These are phyloP conservation scores for Candida nitratophila DNA, from an alignment of 805 yeast genomes.

Conservation along the genomic window DNA sequence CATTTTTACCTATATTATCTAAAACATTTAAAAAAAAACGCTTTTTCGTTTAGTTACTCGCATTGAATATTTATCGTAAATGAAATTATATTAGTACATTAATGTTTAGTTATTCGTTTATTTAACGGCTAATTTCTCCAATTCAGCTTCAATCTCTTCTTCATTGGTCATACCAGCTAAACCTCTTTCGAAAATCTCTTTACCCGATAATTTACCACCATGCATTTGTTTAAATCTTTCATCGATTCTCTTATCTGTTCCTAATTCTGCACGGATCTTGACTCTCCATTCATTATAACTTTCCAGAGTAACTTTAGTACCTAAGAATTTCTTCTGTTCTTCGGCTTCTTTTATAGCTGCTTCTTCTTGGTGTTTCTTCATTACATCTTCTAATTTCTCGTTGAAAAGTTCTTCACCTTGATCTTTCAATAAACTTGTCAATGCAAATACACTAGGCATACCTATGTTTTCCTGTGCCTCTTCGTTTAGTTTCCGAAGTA, in stretches of 20 bases:
- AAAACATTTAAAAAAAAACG: too few species aligned
- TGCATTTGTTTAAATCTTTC: slow-evolving; percentile 52
- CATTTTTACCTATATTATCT: too few species aligned
- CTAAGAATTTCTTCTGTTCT: slow-evolving; percentile 85
- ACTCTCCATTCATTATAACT: slow-evolving; percentile 68
- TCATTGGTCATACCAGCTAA: slow-evolving; percentile 64
- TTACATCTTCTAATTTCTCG: slow-evolving; percentile 45
- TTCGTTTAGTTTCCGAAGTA: slow-evolving; percentile 35
- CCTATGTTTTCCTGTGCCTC: slow-evolving; percentile 80
- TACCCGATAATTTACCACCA: slow-evolving; percentile 76
- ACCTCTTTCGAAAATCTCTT: slow-evolving; percentile 85
- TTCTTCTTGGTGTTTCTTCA: slow-evolving; percentile 34
- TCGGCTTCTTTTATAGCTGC: slow-evolving; percentile 61
- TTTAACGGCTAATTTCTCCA: slow-evolving; percentile 12
- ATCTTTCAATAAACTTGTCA: slow-evolving; percentile 74
- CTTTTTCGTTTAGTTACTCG: too few species aligned
- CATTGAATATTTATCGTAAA: too few species aligned
- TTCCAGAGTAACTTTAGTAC: slow-evolving; percentile 82
- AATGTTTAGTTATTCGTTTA: too few species aligned
- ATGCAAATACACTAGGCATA: slow-evolving; percentile 83
- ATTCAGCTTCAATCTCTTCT: slow-evolving; percentile 27
- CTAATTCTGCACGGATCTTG: slow-evolving; percentile 64
- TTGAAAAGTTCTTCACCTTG: slow-evolving; percentile 65
- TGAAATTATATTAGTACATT: too few species aligned
- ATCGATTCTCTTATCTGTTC: slow-evolving; percentile 52